Evolutionary conservation across 768 basidiomycete genomes (phyloP), one percentile per base, ranked within the genome.

Genomic region (Fomitopsis serialis): DNA sequence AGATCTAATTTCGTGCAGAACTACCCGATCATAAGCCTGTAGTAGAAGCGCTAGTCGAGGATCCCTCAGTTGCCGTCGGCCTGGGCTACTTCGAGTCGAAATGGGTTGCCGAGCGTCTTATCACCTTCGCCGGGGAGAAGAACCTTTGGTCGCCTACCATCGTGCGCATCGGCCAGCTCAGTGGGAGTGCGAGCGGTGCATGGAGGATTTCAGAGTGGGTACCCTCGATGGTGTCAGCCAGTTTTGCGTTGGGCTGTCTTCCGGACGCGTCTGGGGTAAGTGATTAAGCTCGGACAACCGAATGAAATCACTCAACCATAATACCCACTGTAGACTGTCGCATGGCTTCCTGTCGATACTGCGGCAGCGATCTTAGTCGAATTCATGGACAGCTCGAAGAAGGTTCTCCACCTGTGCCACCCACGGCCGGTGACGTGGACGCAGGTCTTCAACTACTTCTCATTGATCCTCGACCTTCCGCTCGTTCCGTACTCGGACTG

Each of bases 191-290:
- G 11, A 74, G 71, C 51, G 77, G 78, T 0, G 57, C 58, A 15
- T 79, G 78, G 78, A 75, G 71, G 52, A 54, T 62, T 4, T 56
- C 54, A 1, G 77, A 79, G 49, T 79, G 78, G 78, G 60, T 78
- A 17, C 76, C 77, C 0, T 59, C 62, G 23, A 54, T 78, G 11
- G 61, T 77, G 5, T 63, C 65, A 29, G 34, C 51, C 13, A 50
- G 48, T 40, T 3, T 24, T 7, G 34, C 48, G 2, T 17, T 50
- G 12, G 36, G 48, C 5, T 50, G 48, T 23, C 21, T 36, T 15
- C 48, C 48, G 6, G 48, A 36, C 22, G 35, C 11, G 4, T 8
- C 6, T 11, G 48, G 48, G 15, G 48, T 50, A 10, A 19, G 48
- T 32, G 27, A 8, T 27, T 46, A 8, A 23, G n/a, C n/a, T n/a